These are phyloP conservation scores for Neoboletus magnificus DNA, from an alignment of 768 basidiomycete species.

Conservation along the genomic window DNA sequence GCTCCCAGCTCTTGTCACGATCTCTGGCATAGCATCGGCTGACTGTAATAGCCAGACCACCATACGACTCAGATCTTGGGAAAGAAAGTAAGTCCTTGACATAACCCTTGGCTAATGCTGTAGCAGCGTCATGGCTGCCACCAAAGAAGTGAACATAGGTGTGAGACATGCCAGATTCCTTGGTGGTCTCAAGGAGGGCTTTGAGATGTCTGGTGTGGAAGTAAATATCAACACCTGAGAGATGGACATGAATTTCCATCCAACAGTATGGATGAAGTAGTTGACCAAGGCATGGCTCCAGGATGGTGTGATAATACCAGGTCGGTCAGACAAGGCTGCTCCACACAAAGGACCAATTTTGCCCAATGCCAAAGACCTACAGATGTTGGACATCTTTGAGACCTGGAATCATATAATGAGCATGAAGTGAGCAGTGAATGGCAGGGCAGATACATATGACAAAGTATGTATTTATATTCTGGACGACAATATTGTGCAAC, in stretches of 20 bases:
- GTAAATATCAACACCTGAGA: constrained; percentile 96
- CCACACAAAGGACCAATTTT: constrained; percentile 79
- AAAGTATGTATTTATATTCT: constrained; percentile 89
- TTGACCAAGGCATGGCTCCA: constrained; percentile 86
- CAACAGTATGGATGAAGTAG: constrained; percentile 57
- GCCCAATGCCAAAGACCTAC: constrained; percentile 58
- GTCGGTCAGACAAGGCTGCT: constrained; percentile 66
- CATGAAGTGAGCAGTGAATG: neutral
- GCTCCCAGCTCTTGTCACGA: constrained; percentile 95
- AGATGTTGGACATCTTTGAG: constrained; percentile 92
- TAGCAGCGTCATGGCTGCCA: constrained; percentile 93
- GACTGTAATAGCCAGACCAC: constrained; percentile 79
- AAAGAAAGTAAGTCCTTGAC: constrained; percentile 74
- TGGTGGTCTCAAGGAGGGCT: constrained; percentile 87
- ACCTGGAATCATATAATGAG: constrained; percentile 45
- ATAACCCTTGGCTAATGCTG: constrained; percentile 76
- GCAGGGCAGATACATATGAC: constrained; percentile 56
- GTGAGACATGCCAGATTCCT: constrained; percentile 78
- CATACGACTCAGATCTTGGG: constrained; percentile 70
- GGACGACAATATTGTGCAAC: constrained; percentile 80
- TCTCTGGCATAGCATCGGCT: constrained; percentile 98
- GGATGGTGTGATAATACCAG: constrained; percentile 77
- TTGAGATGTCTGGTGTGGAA: constrained; percentile 90
- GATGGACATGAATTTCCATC: constrained; percentile 52
- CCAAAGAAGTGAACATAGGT: constrained; percentile 93